Evolutionary conservation across 2,329 filamentous ascomycete genomes (phyloP).

Genomic region (Akanthomyces lecanii): DNA sequence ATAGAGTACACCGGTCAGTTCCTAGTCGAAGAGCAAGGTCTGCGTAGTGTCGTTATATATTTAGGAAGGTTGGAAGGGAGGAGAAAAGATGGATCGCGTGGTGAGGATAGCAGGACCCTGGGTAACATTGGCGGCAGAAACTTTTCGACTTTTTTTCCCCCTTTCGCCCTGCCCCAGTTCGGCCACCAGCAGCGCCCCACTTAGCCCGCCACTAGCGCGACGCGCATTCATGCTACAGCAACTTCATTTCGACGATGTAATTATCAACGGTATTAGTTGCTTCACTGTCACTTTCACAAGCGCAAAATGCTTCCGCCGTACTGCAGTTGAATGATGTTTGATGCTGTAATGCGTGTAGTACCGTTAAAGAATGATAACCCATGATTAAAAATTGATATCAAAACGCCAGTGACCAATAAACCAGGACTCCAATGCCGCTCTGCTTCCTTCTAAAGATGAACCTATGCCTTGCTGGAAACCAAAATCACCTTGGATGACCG

Average conservation of each 20-base stretch:
- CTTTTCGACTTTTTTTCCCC: conserved; percentile 16
- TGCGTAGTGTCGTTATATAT: background rate
- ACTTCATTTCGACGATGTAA: too few relatives aligned
- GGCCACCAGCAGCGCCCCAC: background rate
- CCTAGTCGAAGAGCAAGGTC: background rate
- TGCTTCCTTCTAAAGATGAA: conserved; percentile 1
- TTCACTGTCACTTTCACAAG: too few relatives aligned
- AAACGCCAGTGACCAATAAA: conserved; percentile 13
- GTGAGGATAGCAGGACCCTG: background rate
- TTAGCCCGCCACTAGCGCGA: background rate
- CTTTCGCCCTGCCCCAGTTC: conserved; percentile 1
- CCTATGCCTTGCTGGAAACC: conserved; percentile 7
- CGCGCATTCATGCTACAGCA: background rate
- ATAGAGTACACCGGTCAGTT: background rate
- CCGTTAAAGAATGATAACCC: background rate
- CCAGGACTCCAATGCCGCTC: conserved; percentile 10
- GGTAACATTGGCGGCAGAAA: background rate
- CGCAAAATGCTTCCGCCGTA: background rate
- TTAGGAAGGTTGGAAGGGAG: background rate
- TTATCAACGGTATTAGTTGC: too few relatives aligned
- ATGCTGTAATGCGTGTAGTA: background rate
- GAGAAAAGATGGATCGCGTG: background rate
- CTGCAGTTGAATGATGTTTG: background rate
- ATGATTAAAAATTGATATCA: background rate
- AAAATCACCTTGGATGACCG: background rate